phyloP scores from a whole-genome alignment of 2,329 filamentous ascomycete genomes.

The Aspergillus luchuensis region DNA sequence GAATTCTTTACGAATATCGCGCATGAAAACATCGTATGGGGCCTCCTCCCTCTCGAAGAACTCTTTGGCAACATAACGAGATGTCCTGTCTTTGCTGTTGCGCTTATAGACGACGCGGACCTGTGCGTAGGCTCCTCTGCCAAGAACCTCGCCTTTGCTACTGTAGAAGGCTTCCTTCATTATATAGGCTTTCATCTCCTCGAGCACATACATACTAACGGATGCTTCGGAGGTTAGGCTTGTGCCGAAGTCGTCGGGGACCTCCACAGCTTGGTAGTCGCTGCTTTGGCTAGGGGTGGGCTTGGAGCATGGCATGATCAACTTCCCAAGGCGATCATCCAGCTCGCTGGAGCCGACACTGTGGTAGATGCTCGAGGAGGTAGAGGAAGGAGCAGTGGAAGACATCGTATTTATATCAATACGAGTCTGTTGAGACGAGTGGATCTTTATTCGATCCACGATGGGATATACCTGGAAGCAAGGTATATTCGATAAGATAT shows the following conservation, averaged over 20 bases:
- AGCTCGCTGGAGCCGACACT: background rate
- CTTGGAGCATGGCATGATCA: background rate
- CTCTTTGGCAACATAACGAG: constrained; percentile 76
- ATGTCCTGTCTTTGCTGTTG: constrained; percentile 54
- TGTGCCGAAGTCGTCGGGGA: background rate
- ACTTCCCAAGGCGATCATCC: background rate
- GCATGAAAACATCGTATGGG: constrained; percentile 72
- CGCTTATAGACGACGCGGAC: constrained; percentile 79
- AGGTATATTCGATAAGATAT: too few relatives aligned
- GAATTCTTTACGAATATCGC: constrained; percentile 90
- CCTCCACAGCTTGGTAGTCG: background rate
- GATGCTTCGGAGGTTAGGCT: background rate
- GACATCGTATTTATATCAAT: background rate
- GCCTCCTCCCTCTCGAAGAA: constrained; percentile 73
- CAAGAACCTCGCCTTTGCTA: constrained; percentile 53
- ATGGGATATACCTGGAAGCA: background rate
- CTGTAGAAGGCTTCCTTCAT: background rate
- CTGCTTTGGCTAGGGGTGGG: background rate
- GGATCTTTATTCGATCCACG: background rate
- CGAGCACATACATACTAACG: too few relatives aligned
- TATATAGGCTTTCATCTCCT: too few relatives aligned
- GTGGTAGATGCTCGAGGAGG: background rate
- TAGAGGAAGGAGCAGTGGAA: background rate
- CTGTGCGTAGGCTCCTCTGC: constrained; percentile 79
- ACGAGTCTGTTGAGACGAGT: background rate